These are phyloP conservation scores for Phytophthora brassicae DNA, from an alignment of 352 stramenopile species.

Conservation along the genomic window DNA sequence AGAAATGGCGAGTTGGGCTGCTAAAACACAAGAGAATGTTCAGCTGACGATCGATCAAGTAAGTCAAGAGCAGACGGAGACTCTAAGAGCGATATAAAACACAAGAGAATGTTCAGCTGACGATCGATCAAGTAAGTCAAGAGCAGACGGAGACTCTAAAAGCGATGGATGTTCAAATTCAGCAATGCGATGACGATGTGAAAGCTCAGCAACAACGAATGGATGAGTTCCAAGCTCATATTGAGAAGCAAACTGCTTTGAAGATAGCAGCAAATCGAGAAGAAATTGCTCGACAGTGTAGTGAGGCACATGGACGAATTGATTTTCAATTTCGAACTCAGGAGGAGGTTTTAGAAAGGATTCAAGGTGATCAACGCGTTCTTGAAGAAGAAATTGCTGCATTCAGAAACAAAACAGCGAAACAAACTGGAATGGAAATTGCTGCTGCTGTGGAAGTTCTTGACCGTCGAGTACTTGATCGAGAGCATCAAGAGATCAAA, in stretches of 20 bases:
- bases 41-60: conserved; percentile 9
- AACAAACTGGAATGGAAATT: conserved; percentile 14
- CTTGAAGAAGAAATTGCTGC: conserved; percentile 16
- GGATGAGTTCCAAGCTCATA: conserved; percentile 7
- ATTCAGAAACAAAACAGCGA: not conserved
- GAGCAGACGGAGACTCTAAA: conserved; percentile 12
- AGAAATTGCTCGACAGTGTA: conserved; percentile 28
- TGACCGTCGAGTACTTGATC: conserved; percentile 23
- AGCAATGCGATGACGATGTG: conserved; percentile 18
- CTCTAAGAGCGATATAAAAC: conserved; percentile 8
- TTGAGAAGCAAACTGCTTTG: conserved; percentile 11
- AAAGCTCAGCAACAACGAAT: conserved; percentile 17
- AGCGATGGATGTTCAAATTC: conserved; percentile 13
- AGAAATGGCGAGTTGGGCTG: conserved; percentile 19
- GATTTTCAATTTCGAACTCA: conserved; percentile 31
- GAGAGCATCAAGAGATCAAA: conserved; percentile 15
- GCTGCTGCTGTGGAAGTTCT: conserved; percentile 16
- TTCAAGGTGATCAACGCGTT: conserved; percentile 19
- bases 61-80: conserved; percentile 12
- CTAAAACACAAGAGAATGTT: conserved; percentile 12
- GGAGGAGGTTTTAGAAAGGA: conserved; percentile 24
- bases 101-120: conserved; percentile 1
- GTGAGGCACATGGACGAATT: conserved; percentile 32
- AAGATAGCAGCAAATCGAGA: conserved; percentile 22
- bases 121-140: conserved; percentile 11